Conservation (phyloP, 2,329 filamentous ascomycete species). For the Colletotrichum sp. region DNA sequence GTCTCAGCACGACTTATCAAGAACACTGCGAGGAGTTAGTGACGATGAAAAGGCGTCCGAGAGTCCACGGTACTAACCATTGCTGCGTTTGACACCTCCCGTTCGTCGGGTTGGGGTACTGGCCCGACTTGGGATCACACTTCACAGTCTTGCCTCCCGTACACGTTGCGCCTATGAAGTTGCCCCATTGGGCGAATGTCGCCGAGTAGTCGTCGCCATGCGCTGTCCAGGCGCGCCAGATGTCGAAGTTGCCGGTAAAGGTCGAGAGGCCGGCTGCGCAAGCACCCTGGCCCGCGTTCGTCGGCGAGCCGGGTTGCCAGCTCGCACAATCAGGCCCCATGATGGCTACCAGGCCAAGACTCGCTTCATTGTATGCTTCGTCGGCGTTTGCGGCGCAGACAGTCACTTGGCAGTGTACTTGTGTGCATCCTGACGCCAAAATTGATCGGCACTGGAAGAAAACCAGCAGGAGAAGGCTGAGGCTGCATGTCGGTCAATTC, state of each 20-base stretch:
- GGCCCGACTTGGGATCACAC: not conserved
- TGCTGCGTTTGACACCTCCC: not conserved
- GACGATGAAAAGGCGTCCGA: not conserved
- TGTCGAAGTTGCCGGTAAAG: not conserved
- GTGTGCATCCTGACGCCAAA: not conserved
- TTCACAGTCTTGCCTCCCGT: not conserved
- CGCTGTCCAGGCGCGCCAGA: constrained; percentile 4
- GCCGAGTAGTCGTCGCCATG: not conserved
- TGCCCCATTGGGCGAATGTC: not conserved
- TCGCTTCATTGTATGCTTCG: constrained; percentile 1
- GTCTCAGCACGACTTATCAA: not conserved
- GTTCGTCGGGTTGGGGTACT: not conserved
- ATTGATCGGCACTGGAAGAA: not conserved
- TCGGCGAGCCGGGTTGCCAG: not conserved
- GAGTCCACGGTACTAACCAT: not conserved
- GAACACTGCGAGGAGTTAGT: not conserved
- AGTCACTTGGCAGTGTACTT: not conserved
- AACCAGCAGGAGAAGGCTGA: not conserved
- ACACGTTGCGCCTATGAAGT: not conserved
- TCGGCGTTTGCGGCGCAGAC: not conserved
- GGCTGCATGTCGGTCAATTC: not conserved
- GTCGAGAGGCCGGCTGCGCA: not conserved
- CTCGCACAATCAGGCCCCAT: constrained; percentile 12
- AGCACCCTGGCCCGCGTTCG: not conserved
- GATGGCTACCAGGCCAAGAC: not conserved